These are phyloP conservation scores for Amanita polypyramis DNA, from an alignment of 768 basidiomycete species.

Conservation along the genomic window DNA sequence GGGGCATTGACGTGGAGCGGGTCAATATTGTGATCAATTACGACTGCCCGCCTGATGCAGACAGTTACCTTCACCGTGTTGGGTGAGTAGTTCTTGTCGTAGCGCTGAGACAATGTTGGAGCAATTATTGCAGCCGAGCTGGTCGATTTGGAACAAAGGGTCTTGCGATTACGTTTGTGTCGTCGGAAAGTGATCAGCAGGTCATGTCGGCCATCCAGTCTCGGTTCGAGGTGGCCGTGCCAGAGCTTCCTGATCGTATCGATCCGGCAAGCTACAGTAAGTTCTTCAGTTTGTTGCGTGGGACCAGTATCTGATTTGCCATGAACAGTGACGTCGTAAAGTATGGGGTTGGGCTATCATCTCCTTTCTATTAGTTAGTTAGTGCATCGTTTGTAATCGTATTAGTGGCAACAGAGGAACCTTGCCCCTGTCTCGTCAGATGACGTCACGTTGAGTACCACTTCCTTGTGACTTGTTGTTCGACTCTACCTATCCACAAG, in stretches of 20 bases:
- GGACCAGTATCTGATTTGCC: neutral
- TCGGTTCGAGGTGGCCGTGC: slow-evolving; percentile 94
- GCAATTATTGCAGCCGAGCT: slow-evolving; percentile 55
- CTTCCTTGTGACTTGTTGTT: neutral
- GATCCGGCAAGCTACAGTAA: slow-evolving; percentile 93
- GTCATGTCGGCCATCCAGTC: slow-evolving; percentile 94
- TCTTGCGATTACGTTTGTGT: slow-evolving; percentile 94
- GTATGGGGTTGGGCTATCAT: slow-evolving; percentile 9
- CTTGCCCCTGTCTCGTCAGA: neutral
- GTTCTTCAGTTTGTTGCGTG: slow-evolving; percentile 15
- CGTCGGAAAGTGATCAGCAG: slow-evolving; percentile 85
- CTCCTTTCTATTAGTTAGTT: slow-evolving; percentile 6
- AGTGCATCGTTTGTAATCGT: slow-evolving; percentile 16
- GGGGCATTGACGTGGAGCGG: slow-evolving; percentile 98
- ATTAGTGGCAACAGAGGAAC: slow-evolving; percentile 2
- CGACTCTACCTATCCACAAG: neutral
- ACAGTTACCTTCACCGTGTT: slow-evolving; percentile 97
- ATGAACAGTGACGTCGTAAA: slow-evolving; percentile 39
- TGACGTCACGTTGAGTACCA: neutral
- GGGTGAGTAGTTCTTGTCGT: slow-evolving; percentile 44
- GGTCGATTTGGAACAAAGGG: slow-evolving; percentile 99
- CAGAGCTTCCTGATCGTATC: slow-evolving; percentile 88
- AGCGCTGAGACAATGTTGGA: neutral
- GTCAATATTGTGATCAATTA: slow-evolving; percentile 99
- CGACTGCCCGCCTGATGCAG: slow-evolving; percentile 93